Conservation (phyloP, 1,284 basidiomycete genomes). For the Taiwanofungus camphoratus region DNA sequence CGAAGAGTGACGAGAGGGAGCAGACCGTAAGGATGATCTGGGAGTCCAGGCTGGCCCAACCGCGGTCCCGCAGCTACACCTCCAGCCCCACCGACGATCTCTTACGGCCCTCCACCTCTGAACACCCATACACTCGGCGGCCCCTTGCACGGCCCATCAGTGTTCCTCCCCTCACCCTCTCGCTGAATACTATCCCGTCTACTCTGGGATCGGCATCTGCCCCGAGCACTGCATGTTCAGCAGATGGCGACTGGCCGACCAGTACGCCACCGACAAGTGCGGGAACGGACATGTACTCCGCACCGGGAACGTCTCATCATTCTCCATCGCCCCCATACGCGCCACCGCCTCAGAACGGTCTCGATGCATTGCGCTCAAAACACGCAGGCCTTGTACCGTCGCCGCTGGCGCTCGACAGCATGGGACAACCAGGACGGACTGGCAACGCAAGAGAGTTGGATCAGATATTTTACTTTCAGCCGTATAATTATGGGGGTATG, state of each 20-base stretch:
- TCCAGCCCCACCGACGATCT: conserved; percentile 20
- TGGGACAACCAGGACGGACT: conserved; percentile 14
- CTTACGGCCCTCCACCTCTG: conserved; percentile 15
- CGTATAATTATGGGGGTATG: conserved; percentile 19
- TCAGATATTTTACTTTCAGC: conserved; percentile 16
- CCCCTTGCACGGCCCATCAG: conserved; percentile 26
- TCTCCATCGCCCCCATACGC: conserved; percentile 24
- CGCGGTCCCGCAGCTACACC: conserved; percentile 18
- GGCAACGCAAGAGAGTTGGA: conserved; percentile 1
- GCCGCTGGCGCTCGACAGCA: conserved; percentile 13
- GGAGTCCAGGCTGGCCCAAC: conserved; percentile 27
- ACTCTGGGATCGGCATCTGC: conserved; percentile 22
- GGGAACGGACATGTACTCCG: conserved; percentile 21
- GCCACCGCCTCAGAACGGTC: conserved; percentile 12
- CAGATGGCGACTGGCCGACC: conserved; percentile 29
- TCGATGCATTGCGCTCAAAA: conserved; percentile 16
- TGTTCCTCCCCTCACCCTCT: conserved; percentile 26
- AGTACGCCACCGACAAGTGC: conserved; percentile 22
- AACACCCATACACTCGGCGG: conserved; percentile 21
- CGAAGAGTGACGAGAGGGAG: conserved; percentile 66
- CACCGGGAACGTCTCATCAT: conserved; percentile 16
- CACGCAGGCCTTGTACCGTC: conserved; percentile 12
- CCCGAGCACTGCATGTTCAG: conserved; percentile 30
- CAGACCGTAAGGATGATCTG: conserved; percentile 58
- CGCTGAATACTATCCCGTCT: conserved; percentile 17